phyloP scores from a whole-genome alignment of 371 early-diverging fungal genomes.

The Syncephalastrum monosporum region DNA sequence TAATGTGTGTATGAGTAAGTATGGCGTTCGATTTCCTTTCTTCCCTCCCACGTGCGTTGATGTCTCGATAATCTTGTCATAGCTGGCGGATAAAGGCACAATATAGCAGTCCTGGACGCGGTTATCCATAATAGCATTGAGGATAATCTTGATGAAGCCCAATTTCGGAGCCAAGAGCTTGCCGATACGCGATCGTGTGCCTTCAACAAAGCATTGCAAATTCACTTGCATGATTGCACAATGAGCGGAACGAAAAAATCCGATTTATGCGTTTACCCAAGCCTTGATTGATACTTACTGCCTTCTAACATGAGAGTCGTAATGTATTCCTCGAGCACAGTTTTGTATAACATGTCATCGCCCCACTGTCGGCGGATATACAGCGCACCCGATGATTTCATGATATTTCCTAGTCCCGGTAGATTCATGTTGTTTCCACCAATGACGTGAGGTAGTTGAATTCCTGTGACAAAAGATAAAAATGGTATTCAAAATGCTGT shows the following conservation, averaged over 20 bases:
- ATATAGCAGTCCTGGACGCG: constrained; percentile 71
- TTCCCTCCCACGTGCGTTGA: constrained; percentile 55
- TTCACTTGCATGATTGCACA: constrained; percentile 44
- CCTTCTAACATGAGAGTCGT: constrained; percentile 44
- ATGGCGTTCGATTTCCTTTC: background rate
- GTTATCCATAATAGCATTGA: constrained; percentile 69
- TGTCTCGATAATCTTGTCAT: constrained; percentile 88
- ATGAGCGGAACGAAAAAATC: background rate
- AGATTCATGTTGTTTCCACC: constrained; percentile 88
- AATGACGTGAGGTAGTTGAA: constrained; percentile 86
- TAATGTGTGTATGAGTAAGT: background rate
- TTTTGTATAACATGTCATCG: constrained; percentile 70
- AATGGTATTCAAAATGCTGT: background rate
- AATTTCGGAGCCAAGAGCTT: constrained; percentile 82
- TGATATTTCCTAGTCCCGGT: constrained; percentile 67
- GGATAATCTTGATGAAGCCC: constrained; percentile 78
- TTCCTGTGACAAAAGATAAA: constrained; percentile 16
- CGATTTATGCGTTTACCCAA: background rate
- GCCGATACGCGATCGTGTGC: constrained; percentile 76
- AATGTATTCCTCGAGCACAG: constrained; percentile 75
- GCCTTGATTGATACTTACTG: constrained; percentile 18
- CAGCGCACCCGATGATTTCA: constrained; percentile 75
- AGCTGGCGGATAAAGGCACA: constrained; percentile 83
- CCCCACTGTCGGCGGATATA: constrained; percentile 85
- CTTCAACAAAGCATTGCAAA: constrained; percentile 86